Base-by-base conservation (phyloP, 192 early-diverging fungal genomes). In the Phlyctochytrium planicorne region DNA sequence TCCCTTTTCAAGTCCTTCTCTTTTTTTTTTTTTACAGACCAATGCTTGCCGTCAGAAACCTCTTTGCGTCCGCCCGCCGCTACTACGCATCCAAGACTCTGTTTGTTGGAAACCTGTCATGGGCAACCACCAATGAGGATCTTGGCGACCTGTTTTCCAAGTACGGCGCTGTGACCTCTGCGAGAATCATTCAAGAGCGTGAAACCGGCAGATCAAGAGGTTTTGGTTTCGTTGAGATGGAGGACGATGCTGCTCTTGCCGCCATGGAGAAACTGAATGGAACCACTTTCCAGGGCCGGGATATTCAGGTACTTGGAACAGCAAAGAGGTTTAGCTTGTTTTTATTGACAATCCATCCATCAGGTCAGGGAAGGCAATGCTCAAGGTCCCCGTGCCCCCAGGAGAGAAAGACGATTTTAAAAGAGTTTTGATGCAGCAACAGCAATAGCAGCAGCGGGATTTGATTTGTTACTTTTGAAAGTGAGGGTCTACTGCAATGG, bases 41-140 rank as follows among this genome's bases (percentile, higher is more conserved):
- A n/a, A n/a, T n/a, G n/a, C n/a, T n/a, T n/a, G n/a, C n/a, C n/a
- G n/a, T n/a, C n/a, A n/a, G n/a, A n/a, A n/a, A n/a, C n/a, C n/a
- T n/a, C n/a, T n/a, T n/a, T n/a, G n/a, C n/a, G n/a, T n/a, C n/a
- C n/a, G n/a, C n/a, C n/a, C n/a, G n/a, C n/a, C n/a, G n/a, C n/a
- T n/a, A n/a, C n/a, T n/a, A n/a, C n/a, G n/a, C n/a, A n/a, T n/a
- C 40, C 40, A 76, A 73, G 53, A 82, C 79, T 56, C 70, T 91
- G 61, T 92, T 89, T 70, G 85, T 91, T 37, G 90, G 90, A 50
- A 82, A 83, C 75, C 78, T 92, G 34, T 76, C 87, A 35, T 92
- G 82, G 82, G 79, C 85, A 62, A 78, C 77, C 34, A 79, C 80
- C 63, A 76, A 75, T 29, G 84, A 89, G 55, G 80, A 82, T 75